These are phyloP conservation scores for Amoeboaphelidium occidentale DNA, from an alignment of 371 early-diverging fungal species.

Conservation along the genomic window DNA sequence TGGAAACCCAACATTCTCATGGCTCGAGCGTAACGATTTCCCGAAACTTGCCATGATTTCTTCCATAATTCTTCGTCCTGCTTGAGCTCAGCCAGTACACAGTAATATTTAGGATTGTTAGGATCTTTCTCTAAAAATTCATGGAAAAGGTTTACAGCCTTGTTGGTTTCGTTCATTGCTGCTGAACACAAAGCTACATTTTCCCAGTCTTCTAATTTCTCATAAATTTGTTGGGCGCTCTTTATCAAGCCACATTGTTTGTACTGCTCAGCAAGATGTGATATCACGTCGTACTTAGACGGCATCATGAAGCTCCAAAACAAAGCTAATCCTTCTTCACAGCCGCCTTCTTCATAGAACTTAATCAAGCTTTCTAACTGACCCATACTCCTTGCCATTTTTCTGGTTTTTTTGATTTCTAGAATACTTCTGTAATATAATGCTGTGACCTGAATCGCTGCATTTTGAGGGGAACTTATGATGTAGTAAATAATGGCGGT, in stretches of 20 bases:
- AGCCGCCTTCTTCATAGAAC: too few species aligned
- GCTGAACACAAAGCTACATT: constrained; percentile 60
- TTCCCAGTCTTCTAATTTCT: constrained; percentile 80
- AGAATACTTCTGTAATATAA: too few species aligned
- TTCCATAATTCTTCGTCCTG: constrained; percentile 46
- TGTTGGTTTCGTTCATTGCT: constrained; percentile 46
- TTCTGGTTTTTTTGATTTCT: too few species aligned
- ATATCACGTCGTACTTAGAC: too few species aligned
- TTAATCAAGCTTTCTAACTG: too few species aligned
- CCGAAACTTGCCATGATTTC: constrained; percentile 69
- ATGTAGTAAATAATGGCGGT: too few species aligned
- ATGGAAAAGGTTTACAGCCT: constrained; percentile 49
- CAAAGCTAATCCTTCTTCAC: too few species aligned
- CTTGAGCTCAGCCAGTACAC: constrained; percentile 65
- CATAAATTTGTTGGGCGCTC: constrained; percentile 73
- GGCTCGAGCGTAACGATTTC: constrained; percentile 54
- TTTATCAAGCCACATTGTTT: constrained; percentile 58
- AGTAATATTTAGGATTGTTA: constrained; percentile 51
- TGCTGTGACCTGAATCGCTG: too few species aligned
- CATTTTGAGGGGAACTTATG: too few species aligned
- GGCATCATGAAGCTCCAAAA: too few species aligned
- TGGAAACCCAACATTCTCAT: constrained; percentile 72
- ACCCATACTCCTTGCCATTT: too few species aligned
- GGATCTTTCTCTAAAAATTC: constrained; percentile 26
- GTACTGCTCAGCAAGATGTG: constrained; percentile 59